Conservation (phyloP, 345 rosid species). For the Eucalyptus tenuipes region DNA sequence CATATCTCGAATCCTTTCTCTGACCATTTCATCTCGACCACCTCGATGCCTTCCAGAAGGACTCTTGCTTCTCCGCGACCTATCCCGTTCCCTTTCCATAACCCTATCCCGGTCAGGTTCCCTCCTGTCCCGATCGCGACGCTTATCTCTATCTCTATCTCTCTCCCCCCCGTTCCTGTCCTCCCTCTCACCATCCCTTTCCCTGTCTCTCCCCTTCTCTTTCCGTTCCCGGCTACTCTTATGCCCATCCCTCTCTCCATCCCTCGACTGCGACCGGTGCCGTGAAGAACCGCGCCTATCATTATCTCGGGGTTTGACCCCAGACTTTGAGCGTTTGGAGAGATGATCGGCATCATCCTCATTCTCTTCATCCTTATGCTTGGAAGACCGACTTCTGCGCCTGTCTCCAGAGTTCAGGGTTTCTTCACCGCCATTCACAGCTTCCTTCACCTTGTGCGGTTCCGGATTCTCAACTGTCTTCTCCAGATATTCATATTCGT, state of each 20-base stretch:
- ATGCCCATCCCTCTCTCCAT: conserved; percentile 58
- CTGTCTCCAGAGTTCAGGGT: conserved; percentile 6
- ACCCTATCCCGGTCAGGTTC: conserved; percentile 18
- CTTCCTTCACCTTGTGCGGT: conserved; percentile 27
- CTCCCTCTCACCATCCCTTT: conserved; percentile 38
- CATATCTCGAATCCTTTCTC: conserved; percentile 43
- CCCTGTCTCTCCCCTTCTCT: conserved; percentile 47
- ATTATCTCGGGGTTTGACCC: conserved; percentile 37
- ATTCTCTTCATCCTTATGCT: conserved; percentile 42
- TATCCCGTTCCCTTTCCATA: conserved; percentile 31
- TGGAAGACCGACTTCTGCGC: conserved; percentile 39
- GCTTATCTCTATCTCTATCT: conserved; percentile 17
- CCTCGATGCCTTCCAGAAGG: conserved; percentile 39
- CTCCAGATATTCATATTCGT: conserved; percentile 94
- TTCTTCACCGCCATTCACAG: conserved; percentile 36
- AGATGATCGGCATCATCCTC: conserved; percentile 27
- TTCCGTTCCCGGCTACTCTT: conserved; percentile 45
- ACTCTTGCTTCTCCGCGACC: conserved; percentile 41
- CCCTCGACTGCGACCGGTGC: conserved; percentile 56
- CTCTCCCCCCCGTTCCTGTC: conserved; percentile 21
- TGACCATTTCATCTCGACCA: conserved; percentile 25
- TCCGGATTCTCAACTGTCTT: conserved; percentile 75
- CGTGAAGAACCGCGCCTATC: conserved; percentile 26
- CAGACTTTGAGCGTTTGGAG: conserved; percentile 42
- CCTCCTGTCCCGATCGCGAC: conserved; percentile 22